These are phyloP conservation scores for Aureobasidium uvarum DNA, from an alignment of 2,329 filamentous ascomycete genomes.

Conservation along the genomic window DNA sequence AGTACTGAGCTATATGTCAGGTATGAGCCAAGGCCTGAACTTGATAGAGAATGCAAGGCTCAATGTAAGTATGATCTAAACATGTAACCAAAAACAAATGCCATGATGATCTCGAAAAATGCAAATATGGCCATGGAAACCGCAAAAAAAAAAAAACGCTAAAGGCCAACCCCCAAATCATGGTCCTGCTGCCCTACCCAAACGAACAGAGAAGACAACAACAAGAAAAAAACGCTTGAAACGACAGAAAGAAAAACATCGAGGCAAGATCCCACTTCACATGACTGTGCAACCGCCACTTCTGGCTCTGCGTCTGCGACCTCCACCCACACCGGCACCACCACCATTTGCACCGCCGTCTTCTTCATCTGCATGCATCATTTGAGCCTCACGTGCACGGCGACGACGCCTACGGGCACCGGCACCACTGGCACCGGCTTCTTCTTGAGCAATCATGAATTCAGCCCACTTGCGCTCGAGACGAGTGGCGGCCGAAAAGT, in stretches of 20 bases:
- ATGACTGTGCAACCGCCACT: constrained; percentile 52
- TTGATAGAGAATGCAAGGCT: too few species aligned
- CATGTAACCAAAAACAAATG: too few species aligned
- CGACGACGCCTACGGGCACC: constrained; percentile 68
- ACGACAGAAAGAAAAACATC: not conserved
- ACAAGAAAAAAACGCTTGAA: not conserved
- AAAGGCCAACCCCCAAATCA: not conserved
- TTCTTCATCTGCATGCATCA: constrained; percentile 77
- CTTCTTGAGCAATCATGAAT: constrained; percentile 89
- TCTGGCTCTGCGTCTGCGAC: constrained; percentile 47
- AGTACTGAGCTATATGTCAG: too few species aligned
- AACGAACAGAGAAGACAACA: too few species aligned
- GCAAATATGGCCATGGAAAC: not conserved
- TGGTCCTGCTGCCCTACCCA: not conserved
- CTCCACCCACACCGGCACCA: constrained; percentile 33
- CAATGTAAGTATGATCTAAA: too few species aligned
- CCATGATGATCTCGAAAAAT: not conserved
- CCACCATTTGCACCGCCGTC: constrained; percentile 52
- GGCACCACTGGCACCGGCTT: constrained; percentile 67
- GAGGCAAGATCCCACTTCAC: constrained; percentile 37
- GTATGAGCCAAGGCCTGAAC: too few species aligned
- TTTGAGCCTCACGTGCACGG: constrained; percentile 76
- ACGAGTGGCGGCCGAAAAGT: constrained; percentile 69
- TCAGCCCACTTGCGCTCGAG: constrained; percentile 90
- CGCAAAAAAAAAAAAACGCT: not conserved